Evolutionary conservation across 805 yeast species (phyloP).

Genomic region (Cyberlindnera xishuangbannaensis): DNA sequence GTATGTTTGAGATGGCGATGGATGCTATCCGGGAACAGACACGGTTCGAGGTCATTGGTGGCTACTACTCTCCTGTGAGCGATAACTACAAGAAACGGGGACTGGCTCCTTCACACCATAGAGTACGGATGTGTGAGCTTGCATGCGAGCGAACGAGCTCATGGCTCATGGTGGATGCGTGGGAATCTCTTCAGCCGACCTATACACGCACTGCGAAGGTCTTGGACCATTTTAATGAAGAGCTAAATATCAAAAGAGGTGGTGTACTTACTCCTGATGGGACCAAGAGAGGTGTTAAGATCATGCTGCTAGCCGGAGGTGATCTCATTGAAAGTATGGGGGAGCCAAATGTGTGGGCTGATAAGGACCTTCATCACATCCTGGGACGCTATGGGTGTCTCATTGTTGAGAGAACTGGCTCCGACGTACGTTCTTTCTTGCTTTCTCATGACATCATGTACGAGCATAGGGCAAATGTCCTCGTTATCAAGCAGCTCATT

Average conservation of each 20-base stretch:
- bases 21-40: slow-evolving; percentile 91
- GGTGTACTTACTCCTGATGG: slow-evolving; percentile 66
- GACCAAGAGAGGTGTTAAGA: slow-evolving; percentile 74
- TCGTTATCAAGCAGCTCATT: slow-evolving; percentile 92
- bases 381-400: slow-evolving; percentile 94
- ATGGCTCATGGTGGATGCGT: slow-evolving; percentile 99
- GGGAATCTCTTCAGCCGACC: slow-evolving; percentile 91
- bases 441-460: slow-evolving; percentile 95
- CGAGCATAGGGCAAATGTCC: slow-evolving; percentile 87
- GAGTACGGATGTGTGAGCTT: slow-evolving; percentile 96
- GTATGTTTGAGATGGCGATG: slow-evolving; percentile 99
- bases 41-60: slow-evolving; percentile 91
- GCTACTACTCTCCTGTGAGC: slow-evolving; percentile 90
- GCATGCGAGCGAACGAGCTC: slow-evolving; percentile 95
- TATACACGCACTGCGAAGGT: slow-evolving; percentile 95
- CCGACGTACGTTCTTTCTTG: slow-evolving; percentile 89
- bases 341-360: slow-evolving; percentile 99
- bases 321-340: slow-evolving; percentile 98
- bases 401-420: slow-evolving; percentile 94
- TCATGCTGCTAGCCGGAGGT: slow-evolving; percentile 96
- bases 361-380: slow-evolving; percentile 88
- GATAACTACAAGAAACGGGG: slow-evolving; percentile 94
- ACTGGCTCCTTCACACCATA: slow-evolving; percentile 77
- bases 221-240: slow-evolving; percentile 93
- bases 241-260: slow-evolving; percentile 83